phyloP scores from a whole-genome alignment of 2,329 filamentous ascomycete genomes.

The Epichloe gansuensis region DNA sequence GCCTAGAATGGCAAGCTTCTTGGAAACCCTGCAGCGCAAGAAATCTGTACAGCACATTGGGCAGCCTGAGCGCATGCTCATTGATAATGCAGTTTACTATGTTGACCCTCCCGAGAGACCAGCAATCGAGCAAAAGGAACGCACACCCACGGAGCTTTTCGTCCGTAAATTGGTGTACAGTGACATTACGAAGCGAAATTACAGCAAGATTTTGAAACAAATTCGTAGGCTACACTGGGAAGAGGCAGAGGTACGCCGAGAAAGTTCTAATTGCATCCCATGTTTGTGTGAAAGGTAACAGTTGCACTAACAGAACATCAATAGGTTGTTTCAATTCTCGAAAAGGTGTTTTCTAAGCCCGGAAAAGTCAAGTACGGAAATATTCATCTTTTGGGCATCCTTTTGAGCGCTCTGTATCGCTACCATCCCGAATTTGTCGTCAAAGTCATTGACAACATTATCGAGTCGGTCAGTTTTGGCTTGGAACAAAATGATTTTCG shows the following conservation, averaged over 20 bases:
- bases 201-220: constrained; percentile 87
- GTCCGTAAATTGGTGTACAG: constrained; percentile 86
- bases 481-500: constrained; percentile 96
- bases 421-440: constrained; percentile 90
- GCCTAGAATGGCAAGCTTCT: constrained; percentile 83
- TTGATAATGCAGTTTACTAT: constrained; percentile 96
- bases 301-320: constrained; percentile 3
- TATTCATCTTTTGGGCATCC: constrained; percentile 82
- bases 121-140: constrained; percentile 92
- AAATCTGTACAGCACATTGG: constrained; percentile 92
- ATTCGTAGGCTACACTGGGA: constrained; percentile 97
- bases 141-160: constrained; percentile 85
- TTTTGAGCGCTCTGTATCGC: constrained; percentile 77
- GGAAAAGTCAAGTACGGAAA: constrained; percentile 97
- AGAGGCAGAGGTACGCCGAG: constrained; percentile 57
- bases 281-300: neutral
- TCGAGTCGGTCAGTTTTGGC: constrained; percentile 79
- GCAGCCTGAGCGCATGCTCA: constrained; percentile 92
- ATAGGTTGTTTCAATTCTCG: constrained; percentile 60
- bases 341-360: constrained; percentile 91
- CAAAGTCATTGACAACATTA: constrained; percentile 78
- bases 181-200: constrained; percentile 87
- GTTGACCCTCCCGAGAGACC: constrained; percentile 90
- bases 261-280: neutral
- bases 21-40: constrained; percentile 91